Base-by-base conservation (phyloP, 2,329 filamentous ascomycete species). In the Zopfia rhizophila region DNA sequence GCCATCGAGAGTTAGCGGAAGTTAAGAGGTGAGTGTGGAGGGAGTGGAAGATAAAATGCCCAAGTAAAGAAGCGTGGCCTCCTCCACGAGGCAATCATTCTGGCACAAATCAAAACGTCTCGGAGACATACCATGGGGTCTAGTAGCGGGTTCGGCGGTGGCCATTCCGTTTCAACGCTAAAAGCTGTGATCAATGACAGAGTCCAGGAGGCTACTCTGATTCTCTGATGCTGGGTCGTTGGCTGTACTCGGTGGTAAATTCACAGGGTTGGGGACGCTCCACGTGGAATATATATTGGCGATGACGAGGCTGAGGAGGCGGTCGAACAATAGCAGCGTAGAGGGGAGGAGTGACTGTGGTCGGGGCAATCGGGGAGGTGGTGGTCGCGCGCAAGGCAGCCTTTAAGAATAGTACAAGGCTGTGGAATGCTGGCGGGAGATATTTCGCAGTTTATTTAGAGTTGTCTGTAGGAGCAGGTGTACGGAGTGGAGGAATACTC, bases 141-240 rank as follows among this genome's bases (percentile, higher is more conserved):
- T 68, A 52, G 72, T 60, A 24, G 72, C 71, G 52, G 75, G 63
- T 60, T 77, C 74, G 50, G 75, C 69, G 48, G 73, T 73, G 39
- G 75, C 75, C 75, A 77, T 78, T 46, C 48, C 53, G 42, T 27
- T 49, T 29, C 25, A 31, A 45, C 24, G 37, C 47, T 45, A 47
- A 30, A 36, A 25, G 13, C 3, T 8, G 31, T 17, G 33, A 7
- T 28, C 18, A 32, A 41, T 41, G 37, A 39, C 27, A 45, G 55
- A 48, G 36, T 39, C 31, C n/a, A 46, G 35, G 38, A 48, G 37
- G 43, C 43, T 53, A 35, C 19, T 37, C 31, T 25, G 31, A 23
- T 27, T 23, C 17, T 3, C 21, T 28, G 38, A 11, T 46, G 7
- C 37, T 24, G 40, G 13, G 41, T 18, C 39, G 45, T 17, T 28